phyloP scores from a whole-genome alignment of 345 rosid genomes.

The Melaleuca quinquenervia region DNA sequence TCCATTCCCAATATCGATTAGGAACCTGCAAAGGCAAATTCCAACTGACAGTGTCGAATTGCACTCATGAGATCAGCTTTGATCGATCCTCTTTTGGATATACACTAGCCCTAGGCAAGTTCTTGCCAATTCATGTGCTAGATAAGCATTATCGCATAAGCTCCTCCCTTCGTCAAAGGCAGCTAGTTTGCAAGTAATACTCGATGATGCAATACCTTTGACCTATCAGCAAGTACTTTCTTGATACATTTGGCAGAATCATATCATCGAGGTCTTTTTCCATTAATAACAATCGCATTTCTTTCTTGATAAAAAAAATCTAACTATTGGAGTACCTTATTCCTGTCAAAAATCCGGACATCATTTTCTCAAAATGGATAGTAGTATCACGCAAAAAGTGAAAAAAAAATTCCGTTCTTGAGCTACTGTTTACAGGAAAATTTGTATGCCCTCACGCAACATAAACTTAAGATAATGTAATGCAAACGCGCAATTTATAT shows the following conservation, averaged over 20 bases:
- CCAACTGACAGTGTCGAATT: background rate
- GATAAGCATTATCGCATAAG: background rate
- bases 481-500: background rate
- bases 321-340: background rate
- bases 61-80: background rate
- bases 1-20: background rate
- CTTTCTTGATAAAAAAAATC: background rate
- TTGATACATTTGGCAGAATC: background rate
- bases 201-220: background rate
- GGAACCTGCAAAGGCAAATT: background rate
- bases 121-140: background rate
- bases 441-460: background rate
- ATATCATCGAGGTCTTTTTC: background rate
- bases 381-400: background rate
- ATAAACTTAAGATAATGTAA: background rate
- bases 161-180: background rate
- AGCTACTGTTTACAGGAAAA: background rate
- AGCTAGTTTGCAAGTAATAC: background rate
- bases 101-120: background rate
- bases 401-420: background rate
- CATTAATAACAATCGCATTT: background rate
- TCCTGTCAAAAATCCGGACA: accelerated
- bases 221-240: background rate
- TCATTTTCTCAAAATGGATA: background rate
- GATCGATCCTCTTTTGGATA: background rate